These are phyloP conservation scores for Agaricales sp. DNA, from an alignment of 1,284 basidiomycete species.

Conservation along the genomic window DNA sequence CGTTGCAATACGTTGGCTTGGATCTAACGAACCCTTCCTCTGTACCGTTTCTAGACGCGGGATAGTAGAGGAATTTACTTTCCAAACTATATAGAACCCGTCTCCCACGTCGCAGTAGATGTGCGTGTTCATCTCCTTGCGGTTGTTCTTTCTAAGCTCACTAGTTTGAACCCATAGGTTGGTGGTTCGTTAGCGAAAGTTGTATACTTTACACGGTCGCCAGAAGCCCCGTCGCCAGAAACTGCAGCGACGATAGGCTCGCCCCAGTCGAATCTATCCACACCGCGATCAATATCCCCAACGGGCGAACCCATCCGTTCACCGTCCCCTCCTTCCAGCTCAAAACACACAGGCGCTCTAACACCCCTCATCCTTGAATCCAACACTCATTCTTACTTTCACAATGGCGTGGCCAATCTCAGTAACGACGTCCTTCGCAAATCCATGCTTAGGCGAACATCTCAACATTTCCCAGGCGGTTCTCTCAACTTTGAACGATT, in stretches of 20 bases:
- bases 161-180: conserved; percentile 42
- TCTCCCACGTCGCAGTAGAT: conserved; percentile 94
- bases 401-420: conserved; percentile 27
- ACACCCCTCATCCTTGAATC: conserved; percentile 70
- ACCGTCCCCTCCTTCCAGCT: conserved; percentile 25
- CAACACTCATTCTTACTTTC: conserved; percentile 19
- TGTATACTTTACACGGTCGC: conserved; percentile 94
- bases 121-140: conserved; percentile 39
- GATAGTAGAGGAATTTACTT: conserved; percentile 94
- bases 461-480: conserved; percentile 88
- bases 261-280: conserved; percentile 29
- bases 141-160: background rate
- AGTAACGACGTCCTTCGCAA: conserved; percentile 45
- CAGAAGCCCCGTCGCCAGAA: conserved; percentile 64
- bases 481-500: conserved; percentile 97
- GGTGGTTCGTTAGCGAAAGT: conserved; percentile 98
- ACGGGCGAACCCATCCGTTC: conserved; percentile 22
- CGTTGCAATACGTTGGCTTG: conserved; percentile 1
- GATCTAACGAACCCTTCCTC: conserved; percentile 7
- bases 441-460: conserved; percentile 58
- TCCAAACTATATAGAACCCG: conserved; percentile 90
- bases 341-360: conserved; percentile 61
- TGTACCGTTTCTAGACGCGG: conserved; percentile 48
- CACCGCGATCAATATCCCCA: conserved; percentile 42
- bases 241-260: conserved; percentile 48